These are phyloP conservation scores for Isochrysis galbana DNA, from an alignment of 78 protist species.

Conservation along the genomic window DNA sequence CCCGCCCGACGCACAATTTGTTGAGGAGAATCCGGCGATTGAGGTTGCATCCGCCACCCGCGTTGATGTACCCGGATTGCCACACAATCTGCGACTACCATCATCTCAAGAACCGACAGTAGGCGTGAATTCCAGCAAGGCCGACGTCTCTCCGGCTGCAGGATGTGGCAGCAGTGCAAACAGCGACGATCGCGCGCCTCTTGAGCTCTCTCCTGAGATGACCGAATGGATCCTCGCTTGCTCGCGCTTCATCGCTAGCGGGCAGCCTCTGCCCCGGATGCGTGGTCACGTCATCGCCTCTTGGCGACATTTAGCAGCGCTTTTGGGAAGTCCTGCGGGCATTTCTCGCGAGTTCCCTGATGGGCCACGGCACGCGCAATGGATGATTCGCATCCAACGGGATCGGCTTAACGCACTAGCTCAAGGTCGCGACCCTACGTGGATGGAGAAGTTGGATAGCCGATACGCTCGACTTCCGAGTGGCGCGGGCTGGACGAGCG, in stretches of 20 bases:
- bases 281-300: not conserved
- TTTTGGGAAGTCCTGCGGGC: not conserved
- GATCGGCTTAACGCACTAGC: no score
- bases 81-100: no score
- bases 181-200: not conserved
- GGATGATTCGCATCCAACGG: not conserved
- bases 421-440: no score
- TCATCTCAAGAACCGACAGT: no score
- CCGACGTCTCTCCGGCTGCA: not conserved
- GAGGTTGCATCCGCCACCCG: not conserved
- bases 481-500: not conserved
- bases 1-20: not conserved
- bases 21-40: not conserved
- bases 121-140: not conserved
- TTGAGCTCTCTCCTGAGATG: not conserved
- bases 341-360: not conserved
- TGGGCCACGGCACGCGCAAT: not conserved
- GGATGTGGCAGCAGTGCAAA: not conserved
- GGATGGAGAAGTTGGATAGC: no score
- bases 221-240: not conserved
- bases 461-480: not conserved
- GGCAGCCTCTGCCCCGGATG: not conserved
- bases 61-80: not conserved
- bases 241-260: no score
- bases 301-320: not conserved